Conservation (phyloP, 2,329 filamentous ascomycete genomes). For the Bipolaris gigantea region DNA sequence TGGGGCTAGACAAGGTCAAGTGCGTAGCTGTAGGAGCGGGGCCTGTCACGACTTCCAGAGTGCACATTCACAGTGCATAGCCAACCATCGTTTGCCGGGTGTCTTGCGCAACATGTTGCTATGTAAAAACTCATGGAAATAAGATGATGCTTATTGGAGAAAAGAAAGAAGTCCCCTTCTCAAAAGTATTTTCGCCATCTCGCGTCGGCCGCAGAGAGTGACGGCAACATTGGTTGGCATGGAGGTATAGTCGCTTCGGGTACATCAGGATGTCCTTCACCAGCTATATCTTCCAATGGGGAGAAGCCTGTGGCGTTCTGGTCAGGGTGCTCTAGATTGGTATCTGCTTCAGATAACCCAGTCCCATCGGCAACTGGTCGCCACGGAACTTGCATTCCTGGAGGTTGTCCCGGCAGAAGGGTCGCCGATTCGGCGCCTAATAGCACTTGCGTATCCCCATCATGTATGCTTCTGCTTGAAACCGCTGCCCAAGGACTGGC, state of each 20-base stretch:
- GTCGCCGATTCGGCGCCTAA: background rate
- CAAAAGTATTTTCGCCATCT: conserved; percentile 24
- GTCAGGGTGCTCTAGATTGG: background rate
- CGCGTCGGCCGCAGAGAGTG: background rate
- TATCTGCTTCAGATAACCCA: background rate
- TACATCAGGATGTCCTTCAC: background rate
- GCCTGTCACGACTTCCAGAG: background rate
- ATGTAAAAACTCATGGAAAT: background rate
- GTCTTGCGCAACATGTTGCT: background rate
- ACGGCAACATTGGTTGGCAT: background rate
- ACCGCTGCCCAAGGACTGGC: conserved; percentile 3
- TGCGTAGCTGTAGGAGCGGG: background rate
- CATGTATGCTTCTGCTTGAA: conserved; percentile 6
- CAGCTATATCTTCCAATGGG: background rate
- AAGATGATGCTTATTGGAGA: background rate
- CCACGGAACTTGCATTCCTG: conserved; percentile 1
- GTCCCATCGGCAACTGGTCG: background rate
- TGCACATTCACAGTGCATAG: background rate
- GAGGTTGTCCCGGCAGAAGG: background rate
- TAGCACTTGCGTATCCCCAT: conserved; percentile 1
- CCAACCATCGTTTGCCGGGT: background rate
- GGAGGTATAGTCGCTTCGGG: background rate
- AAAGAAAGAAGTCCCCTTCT: background rate
- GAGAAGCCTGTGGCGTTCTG: background rate
- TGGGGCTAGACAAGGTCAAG: background rate